phyloP scores from a whole-genome alignment of 345 rosid genomes.

The Limnanthes douglasii region DNA sequence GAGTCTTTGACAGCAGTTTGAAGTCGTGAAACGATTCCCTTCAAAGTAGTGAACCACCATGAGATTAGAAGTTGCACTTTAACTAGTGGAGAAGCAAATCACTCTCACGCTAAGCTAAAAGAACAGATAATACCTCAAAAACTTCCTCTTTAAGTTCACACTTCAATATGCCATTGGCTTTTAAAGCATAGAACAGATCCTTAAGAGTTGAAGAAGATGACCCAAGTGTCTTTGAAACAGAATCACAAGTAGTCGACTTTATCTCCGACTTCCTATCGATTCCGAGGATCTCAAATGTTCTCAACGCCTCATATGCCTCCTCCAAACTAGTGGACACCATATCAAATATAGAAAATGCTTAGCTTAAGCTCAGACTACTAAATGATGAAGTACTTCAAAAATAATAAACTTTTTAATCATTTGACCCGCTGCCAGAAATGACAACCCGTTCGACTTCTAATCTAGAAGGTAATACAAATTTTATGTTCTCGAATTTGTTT shows the following conservation, averaged over 20 bases:
- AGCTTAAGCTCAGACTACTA: background rate
- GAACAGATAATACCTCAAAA: constrained; percentile 33
- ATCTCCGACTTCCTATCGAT: constrained; percentile 37
- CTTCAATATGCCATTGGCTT: constrained; percentile 44
- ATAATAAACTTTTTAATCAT: too few species aligned
- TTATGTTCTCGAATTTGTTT: too few species aligned
- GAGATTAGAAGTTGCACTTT: constrained; percentile 2
- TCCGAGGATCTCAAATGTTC: constrained; percentile 67
- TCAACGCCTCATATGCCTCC: constrained; percentile 67
- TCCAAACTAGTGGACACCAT: constrained; percentile 31
- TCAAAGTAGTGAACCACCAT: constrained; percentile 7
- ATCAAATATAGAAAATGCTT: background rate
- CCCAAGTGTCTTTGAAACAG: constrained; percentile 27
- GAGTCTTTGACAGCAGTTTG: constrained; percentile 48
- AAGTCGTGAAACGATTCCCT: constrained; percentile 54
- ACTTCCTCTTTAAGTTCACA: constrained; percentile 30
- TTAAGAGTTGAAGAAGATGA: constrained; percentile 45
- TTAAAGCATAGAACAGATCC: constrained; percentile 59
- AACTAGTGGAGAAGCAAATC: constrained; percentile 2
- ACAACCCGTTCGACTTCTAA: too few species aligned
- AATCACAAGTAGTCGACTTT: constrained; percentile 28
- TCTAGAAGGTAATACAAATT: too few species aligned
- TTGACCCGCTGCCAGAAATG: too few species aligned
- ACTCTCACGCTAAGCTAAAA: background rate
- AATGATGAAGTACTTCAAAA: too few species aligned